Evolutionary conservation across 257 asterid genomes (phyloP).

Genomic region (Cruciata laevipes): DNA sequence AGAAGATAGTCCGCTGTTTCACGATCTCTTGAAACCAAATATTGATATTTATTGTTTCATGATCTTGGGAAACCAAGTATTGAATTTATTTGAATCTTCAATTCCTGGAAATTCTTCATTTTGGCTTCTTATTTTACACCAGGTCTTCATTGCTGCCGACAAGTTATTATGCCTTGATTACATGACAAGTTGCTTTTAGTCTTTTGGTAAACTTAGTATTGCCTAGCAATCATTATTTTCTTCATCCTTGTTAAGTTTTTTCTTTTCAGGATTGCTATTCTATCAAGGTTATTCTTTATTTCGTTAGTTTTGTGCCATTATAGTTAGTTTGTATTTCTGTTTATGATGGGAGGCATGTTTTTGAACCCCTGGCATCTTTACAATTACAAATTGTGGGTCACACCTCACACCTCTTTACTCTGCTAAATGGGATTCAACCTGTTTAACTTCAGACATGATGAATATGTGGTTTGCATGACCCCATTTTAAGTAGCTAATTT

Average conservation of each 20-base stretch:
- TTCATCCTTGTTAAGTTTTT: background rate
- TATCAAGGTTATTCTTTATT: background rate
- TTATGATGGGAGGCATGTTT: too few species aligned
- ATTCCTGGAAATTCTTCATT: background rate
- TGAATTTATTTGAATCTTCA: background rate
- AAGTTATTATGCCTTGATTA: background rate
- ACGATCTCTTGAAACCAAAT: background rate
- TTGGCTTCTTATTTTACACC: background rate
- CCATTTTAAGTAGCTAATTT: background rate
- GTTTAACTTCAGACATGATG: background rate
- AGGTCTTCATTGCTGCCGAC: background rate
- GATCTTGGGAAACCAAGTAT: background rate
- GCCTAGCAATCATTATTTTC: background rate
- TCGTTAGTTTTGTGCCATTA: background rate
- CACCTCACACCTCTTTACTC: too few species aligned
- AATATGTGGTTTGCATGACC: background rate
- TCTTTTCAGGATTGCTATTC: background rate
- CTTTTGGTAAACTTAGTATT: background rate
- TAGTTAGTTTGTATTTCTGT: too few species aligned
- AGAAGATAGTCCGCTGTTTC: background rate
- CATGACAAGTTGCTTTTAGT: background rate
- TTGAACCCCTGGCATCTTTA: too few species aligned
- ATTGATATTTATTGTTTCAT: background rate
- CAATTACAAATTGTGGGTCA: too few species aligned
- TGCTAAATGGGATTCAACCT: background rate